A percentile compares a stretch with the other conserved stretches of the same genome.
These are phyloP conservation scores for Diaporthe sp. DNA, from an alignment of 2,329 filamentous ascomycete genomes.

Conservation along the genomic window DNA sequence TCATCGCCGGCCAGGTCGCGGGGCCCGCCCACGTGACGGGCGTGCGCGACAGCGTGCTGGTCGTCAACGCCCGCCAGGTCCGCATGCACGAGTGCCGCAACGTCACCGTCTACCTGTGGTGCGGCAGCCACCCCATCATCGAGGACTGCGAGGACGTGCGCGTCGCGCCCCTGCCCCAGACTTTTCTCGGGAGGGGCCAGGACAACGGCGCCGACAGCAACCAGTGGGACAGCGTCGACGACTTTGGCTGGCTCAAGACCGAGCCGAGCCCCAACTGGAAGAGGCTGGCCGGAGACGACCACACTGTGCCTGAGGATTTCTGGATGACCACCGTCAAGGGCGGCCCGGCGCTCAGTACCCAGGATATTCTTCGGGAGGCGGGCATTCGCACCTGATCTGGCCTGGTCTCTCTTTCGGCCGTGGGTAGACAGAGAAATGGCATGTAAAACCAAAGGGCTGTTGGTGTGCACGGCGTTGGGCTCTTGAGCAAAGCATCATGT, in stretches of 20 bases:
- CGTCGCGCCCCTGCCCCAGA: constrained; percentile 79
- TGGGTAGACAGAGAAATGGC: background rate
- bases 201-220: constrained; percentile 59
- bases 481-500: constrained; percentile 2
- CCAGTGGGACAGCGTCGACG: constrained; percentile 90
- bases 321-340: constrained; percentile 79
- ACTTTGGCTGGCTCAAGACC: constrained; percentile 96
- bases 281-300: constrained; percentile 65
- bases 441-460: background rate
- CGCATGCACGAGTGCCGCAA: constrained; percentile 89
- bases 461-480: constrained; percentile 20
- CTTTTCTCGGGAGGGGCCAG: constrained; percentile 34
- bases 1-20: constrained; percentile 81
- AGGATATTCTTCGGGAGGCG: constrained; percentile 71
- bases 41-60: constrained; percentile 76
- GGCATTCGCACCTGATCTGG: constrained; percentile 47
- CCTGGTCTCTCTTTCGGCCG: background rate
- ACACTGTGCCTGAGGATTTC: constrained; percentile 63
- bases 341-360: constrained; percentile 68
- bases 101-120: constrained; percentile 86
- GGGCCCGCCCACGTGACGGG: constrained; percentile 88
- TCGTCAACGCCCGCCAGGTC: constrained; percentile 87
- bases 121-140: constrained; percentile 88
- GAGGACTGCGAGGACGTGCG: constrained; percentile 84
- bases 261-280: constrained; percentile 91